phyloP scores from a whole-genome alignment of 108 stramenopile genomes.

The Nitzschia putrida region DNA sequence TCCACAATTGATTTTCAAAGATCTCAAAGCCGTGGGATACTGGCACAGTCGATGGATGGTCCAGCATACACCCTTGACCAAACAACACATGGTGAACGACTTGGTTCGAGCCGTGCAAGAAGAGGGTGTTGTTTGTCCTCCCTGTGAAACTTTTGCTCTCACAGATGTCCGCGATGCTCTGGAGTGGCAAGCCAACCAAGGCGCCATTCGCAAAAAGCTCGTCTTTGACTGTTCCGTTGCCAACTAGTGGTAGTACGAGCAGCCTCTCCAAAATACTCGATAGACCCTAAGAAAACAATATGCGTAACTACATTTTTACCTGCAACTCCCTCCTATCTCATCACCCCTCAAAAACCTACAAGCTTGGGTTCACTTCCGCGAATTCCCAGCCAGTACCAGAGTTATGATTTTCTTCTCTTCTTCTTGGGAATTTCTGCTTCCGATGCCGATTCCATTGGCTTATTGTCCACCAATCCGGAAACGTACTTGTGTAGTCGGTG shows the following conservation, averaged over 20 bases:
- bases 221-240: conserved; percentile 23
- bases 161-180: conserved; percentile 32
- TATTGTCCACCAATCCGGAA: conserved; percentile 22
- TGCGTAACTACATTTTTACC: too few relatives aligned
- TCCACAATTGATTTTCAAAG: conserved; percentile 48
- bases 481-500: conserved; percentile 68
- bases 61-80: conserved; percentile 1
- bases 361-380: background rate
- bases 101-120: conserved; percentile 27
- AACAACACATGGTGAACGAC: conserved; percentile 25
- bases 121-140: conserved; percentile 33
- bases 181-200: conserved; percentile 22
- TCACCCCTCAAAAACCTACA: too few relatives aligned
- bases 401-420: conserved; percentile 19
- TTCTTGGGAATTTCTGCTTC: conserved; percentile 18
- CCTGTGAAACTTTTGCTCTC: conserved; percentile 26
- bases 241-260: too few relatives aligned
- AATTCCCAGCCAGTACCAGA: background rate
- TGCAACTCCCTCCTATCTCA: too few relatives aligned
- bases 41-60: conserved; percentile 65
- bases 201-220: conserved; percentile 26
- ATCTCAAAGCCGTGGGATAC: conserved; percentile 39
- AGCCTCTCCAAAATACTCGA: too few relatives aligned
- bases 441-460: background rate
- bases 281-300: too few relatives aligned